These are phyloP conservation scores for Grosmannia serpens DNA, from an alignment of 2,329 filamentous ascomycete species.

Conservation along the genomic window DNA sequence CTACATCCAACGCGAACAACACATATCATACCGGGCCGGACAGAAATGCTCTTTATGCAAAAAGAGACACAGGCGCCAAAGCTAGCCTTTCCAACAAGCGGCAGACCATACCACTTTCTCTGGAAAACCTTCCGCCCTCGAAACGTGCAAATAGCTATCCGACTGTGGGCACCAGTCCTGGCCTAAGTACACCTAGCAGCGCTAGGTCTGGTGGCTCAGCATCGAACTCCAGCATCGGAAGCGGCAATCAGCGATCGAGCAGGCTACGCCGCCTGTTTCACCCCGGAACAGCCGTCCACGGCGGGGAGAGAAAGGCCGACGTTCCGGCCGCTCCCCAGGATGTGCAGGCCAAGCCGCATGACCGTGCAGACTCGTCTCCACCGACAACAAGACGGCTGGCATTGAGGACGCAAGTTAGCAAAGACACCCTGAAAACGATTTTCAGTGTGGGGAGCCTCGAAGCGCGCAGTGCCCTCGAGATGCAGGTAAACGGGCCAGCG, in stretches of 20 bases:
- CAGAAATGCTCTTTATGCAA: neutral
- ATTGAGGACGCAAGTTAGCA: conserved; percentile 28
- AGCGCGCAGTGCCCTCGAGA: conserved; percentile 10
- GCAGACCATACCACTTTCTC: conserved; percentile 12
- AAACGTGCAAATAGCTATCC: conserved; percentile 8
- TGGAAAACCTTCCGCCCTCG: conserved; percentile 10
- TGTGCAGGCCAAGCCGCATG: conserved; percentile 23
- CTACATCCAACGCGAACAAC: no score
- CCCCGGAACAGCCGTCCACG: conserved; percentile 18
- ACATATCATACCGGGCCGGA: neutral
- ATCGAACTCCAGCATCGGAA: conserved; percentile 23
- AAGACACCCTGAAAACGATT: conserved; percentile 37
- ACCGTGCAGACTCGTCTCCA: conserved; percentile 22
- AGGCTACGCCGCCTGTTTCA: conserved; percentile 30
- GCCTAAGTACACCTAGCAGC: conserved; percentile 18
- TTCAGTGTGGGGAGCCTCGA: conserved; percentile 37
- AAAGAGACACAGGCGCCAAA: neutral
- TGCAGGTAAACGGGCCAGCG: neutral
- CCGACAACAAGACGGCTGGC: conserved; percentile 24
- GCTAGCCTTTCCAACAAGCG: conserved; percentile 6
- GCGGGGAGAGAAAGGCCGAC: conserved; percentile 4
- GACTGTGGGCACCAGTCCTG: conserved; percentile 15
- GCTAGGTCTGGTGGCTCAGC: conserved; percentile 17
- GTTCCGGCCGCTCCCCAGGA: conserved; percentile 25
- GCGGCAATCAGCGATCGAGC: conserved; percentile 22